Evolutionary conservation across 805 yeast genomes (phyloP).

Genomic region (Deakozyma indianensis): DNA sequence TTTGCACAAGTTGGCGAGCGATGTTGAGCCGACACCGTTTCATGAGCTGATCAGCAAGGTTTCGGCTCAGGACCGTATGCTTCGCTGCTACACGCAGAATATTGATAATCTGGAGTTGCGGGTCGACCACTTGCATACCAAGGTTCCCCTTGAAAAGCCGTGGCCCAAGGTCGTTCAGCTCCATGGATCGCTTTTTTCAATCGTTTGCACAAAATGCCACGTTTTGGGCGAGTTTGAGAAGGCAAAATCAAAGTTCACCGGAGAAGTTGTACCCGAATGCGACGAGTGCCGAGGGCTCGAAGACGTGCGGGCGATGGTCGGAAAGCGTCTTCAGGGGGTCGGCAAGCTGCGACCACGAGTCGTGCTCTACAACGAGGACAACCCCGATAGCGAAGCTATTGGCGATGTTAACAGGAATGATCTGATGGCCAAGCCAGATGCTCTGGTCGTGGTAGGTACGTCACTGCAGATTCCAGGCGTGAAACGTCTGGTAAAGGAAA

Average conservation of each 20-base stretch:
- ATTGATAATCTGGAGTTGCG: conserved; percentile 67
- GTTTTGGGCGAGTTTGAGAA: conserved; percentile 41
- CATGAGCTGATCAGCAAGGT: conserved; percentile 49
- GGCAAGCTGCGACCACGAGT: conserved; percentile 54
- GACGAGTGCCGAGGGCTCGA: conserved; percentile 51
- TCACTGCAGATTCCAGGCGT: conserved; percentile 72
- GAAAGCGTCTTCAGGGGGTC: conserved; percentile 49
- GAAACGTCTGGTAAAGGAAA: conserved; percentile 41
- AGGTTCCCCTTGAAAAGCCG: conserved; percentile 33
- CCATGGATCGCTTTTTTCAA: conserved; percentile 64
- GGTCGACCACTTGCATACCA: conserved; percentile 29
- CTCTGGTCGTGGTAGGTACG: conserved; percentile 72
- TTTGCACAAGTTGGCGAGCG: conserved; percentile 38
- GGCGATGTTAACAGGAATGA: conserved; percentile 63
- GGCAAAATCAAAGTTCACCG: conserved; percentile 7
- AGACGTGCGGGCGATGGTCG: conserved; percentile 37
- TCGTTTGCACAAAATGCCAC: conserved; percentile 68
- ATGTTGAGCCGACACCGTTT: conserved; percentile 58
- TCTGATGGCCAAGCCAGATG: conserved; percentile 52
- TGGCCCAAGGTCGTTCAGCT: conserved; percentile 58
- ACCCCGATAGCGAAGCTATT: conserved; percentile 81
- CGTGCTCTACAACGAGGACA: conserved; percentile 57
- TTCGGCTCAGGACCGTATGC: conserved; percentile 47
- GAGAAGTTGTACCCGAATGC: conserved; percentile 38
- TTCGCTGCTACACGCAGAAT: conserved; percentile 75